These are phyloP conservation scores for Fusarium staphyleae DNA, from an alignment of 2,329 filamentous ascomycete species.

Conservation along the genomic window DNA sequence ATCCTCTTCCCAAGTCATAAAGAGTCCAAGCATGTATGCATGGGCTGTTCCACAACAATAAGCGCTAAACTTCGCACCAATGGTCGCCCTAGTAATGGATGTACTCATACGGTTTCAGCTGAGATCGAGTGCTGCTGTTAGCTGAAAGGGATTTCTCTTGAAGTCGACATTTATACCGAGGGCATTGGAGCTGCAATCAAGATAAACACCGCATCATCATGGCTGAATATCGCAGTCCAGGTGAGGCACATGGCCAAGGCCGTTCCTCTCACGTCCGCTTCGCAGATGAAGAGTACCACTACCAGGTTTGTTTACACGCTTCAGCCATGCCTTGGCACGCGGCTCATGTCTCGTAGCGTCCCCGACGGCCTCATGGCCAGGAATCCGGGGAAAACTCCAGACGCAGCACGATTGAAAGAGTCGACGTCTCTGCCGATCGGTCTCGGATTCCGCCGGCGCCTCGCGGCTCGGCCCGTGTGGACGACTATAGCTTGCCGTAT, in stretches of 20 bases:
- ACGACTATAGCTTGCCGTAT: too few relatives aligned
- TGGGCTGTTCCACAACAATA: neutral
- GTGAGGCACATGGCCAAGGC: conserved; percentile 16
- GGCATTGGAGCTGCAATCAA: neutral
- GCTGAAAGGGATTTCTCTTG: neutral
- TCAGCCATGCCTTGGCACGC: neutral
- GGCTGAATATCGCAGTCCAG: conserved; percentile 8
- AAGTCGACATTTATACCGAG: too few relatives aligned
- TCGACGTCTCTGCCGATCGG: neutral
- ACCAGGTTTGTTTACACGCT: conserved; percentile 23
- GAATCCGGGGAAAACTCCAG: conserved; percentile 10
- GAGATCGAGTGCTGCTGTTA: too few relatives aligned
- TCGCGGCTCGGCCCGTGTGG: too few relatives aligned
- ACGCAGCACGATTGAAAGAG: conserved; percentile 18
- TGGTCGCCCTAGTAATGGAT: neutral
- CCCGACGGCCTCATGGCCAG: conserved; percentile 6
- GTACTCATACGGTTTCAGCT: neutral
- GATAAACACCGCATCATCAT: neutral
- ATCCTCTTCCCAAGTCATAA: too few relatives aligned
- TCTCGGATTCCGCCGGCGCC: neutral
- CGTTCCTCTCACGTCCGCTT: conserved; percentile 29
- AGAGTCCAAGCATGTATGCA: too few relatives aligned
- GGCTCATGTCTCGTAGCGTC: conserved; percentile 17
- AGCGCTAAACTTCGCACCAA: conserved; percentile 15
- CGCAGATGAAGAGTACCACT: conserved; percentile 29